Conservation (phyloP, 2,329 filamentous ascomycete species). For the Ophiostoma ulmi region DNA sequence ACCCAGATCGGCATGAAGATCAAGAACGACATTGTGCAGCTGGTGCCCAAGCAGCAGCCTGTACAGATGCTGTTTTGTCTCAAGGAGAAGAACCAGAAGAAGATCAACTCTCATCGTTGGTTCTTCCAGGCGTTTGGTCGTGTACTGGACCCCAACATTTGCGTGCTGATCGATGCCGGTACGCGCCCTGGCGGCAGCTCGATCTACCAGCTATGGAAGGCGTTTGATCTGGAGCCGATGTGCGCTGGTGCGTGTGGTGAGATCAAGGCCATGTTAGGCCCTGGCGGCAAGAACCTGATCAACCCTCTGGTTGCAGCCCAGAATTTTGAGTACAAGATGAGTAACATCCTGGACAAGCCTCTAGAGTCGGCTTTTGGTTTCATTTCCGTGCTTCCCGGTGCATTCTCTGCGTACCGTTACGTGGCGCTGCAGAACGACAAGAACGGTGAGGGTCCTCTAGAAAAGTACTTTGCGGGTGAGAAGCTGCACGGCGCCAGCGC, state of each 20-base stretch:
- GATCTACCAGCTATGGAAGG: slow-evolving; percentile 98
- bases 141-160: slow-evolving; percentile 91
- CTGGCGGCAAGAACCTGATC: slow-evolving; percentile 71
- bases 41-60: slow-evolving; percentile 81
- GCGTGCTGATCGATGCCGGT: slow-evolving; percentile 90
- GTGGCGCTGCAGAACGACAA: slow-evolving; percentile 95
- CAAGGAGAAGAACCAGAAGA: slow-evolving; percentile 99
- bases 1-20: slow-evolving; percentile 81
- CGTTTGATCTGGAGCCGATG: slow-evolving; percentile 95
- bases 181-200: slow-evolving; percentile 91
- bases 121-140: slow-evolving; percentile 97
- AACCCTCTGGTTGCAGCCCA: slow-evolving; percentile 97
- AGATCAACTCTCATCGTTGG: slow-evolving; percentile 99
- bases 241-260: slow-evolving; percentile 92
- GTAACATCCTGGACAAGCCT: slow-evolving; percentile 97
- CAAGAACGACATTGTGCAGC: slow-evolving; percentile 80
- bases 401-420: slow-evolving; percentile 96
- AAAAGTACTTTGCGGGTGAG: slow-evolving; percentile 96
- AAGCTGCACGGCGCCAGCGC: slow-evolving; percentile 90
- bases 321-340: slow-evolving; percentile 99
- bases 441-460: slow-evolving; percentile 82
- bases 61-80: slow-evolving; percentile 97
- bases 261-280: slow-evolving; percentile 95
- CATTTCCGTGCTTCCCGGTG: slow-evolving; percentile 92
- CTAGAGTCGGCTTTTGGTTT: slow-evolving; percentile 96